Evolutionary conservation across 164 flowering plant genomes (phyloP), one percentile per base, ranked within the genome.

Genomic region (Aristolochia contorta): DNA sequence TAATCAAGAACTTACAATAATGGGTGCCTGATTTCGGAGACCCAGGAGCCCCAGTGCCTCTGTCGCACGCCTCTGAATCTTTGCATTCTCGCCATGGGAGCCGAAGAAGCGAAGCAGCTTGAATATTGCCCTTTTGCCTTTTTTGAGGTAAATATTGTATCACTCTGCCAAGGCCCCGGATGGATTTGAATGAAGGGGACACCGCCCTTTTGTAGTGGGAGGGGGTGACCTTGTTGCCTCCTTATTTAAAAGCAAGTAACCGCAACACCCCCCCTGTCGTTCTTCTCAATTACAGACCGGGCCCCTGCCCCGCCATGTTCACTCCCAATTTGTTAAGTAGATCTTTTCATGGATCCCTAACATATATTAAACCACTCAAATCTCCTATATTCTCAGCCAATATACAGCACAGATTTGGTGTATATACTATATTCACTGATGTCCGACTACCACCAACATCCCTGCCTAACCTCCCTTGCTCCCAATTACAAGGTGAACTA

Each of bases 21-120:
- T 52, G 72, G 72, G 56, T 69, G 67, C n/a, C 72, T 60, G 49
- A 69, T 69, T 63, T 69, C 72, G 6, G 72, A 64, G 19, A 69
- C 72, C 67, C 72, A 69, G 0, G 72, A 69, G 22, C 72, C 72
- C 72, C 72, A 69, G 45, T 69, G 67, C 54, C 72, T 64, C 56
- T 69, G 72, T 32, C 72, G 59, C 19, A 69, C 72, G 53, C 72
- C 72, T 59, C 56, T 69, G 67, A 64, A 69, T 45, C 63, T 69
- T 54, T 68, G 66, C 45, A 7, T 13, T 45, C 62, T 33, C 19
- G 66, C 60, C 71, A 68, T 68, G 63, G 24, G 30, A 27, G 30
- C 32, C n/a, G 59, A 59, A 32, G 61, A 30, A 37, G n/a, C n/a
- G n/a, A n/a, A n/a, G n/a, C n/a, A n/a, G 12, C 4, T 6, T 53